Evolutionary conservation across 2,329 filamentous ascomycete species (phyloP), one percentile per base, ranked within the genome.

Genomic region (Colletotrichum tabaci): DNA sequence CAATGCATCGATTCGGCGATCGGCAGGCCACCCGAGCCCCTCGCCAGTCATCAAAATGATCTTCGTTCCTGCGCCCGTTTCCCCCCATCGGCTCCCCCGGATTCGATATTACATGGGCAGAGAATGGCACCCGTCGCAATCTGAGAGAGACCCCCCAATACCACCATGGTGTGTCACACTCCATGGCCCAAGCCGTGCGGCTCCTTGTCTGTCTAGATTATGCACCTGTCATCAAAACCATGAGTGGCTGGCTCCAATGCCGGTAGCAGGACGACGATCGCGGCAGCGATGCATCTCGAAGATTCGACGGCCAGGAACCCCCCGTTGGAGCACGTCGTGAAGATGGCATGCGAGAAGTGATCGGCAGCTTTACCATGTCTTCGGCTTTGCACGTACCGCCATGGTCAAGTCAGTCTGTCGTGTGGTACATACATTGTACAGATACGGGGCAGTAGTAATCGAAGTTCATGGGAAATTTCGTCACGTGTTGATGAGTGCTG

Each of bases 31-130:
- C n/a, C 35, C 12, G 53, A 40, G 53, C 12, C 53, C n/a, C 35
- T 56, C 35, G n/a, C n/a, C 9, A 23, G 53, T 30, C 35, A 42
- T 23, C n/a, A 12, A 40, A 9, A 40, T 13, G 44, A 40, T 61
- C 47, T 18, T 16, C n/a, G 15, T 9, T 38, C n/a, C 5, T 52
- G n/a, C 60, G n/a, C 12, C 35, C 44, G n/a, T 23, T 23, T 26
- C 10, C 60, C 42, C 46, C n/a, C 60, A 61, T 52, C 60, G 60
- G 60, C 30, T 49, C 23, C 60, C 47, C 60, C 60, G 60, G 60
- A 61, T 44, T 61, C 30, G 46, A 61, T 40, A 61, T 50, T 50
- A 21, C 30, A 16, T 61, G 13, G 30, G 46, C 35, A n/a, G 13
- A 8, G 2, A 23, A 52, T 35, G 9, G 8, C 60, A 40, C 46